Conservation (phyloP, 2,329 filamentous ascomycete genomes). For the Claviceps arundinis region DNA sequence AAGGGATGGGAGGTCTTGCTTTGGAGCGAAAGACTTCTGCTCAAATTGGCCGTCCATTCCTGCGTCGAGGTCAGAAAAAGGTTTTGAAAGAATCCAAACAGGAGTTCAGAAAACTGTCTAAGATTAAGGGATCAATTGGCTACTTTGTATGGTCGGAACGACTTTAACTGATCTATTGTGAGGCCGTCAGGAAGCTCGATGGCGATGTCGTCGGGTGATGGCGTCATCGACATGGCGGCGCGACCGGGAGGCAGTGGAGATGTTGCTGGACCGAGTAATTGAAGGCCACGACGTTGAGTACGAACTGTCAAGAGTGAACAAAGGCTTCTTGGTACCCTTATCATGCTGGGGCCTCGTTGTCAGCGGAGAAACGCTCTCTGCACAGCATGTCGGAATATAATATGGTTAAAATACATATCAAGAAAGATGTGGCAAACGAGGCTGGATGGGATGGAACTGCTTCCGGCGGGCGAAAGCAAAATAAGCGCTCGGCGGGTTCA, state of each 20-base stretch:
- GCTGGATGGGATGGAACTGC: too few species aligned
- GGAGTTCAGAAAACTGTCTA: not conserved
- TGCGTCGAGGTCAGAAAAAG: slow-evolving; percentile 10
- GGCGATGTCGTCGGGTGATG: slow-evolving; percentile 15
- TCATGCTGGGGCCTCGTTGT: not conserved
- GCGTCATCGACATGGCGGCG: slow-evolving; percentile 1
- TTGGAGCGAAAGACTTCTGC: slow-evolving; percentile 33
- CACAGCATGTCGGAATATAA: too few species aligned
- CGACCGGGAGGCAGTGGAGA: not conserved
- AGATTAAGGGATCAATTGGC: too few species aligned
- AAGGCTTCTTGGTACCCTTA: not conserved
- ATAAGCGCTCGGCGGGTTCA: too few species aligned
- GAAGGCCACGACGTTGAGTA: not conserved
- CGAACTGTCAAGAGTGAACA: not conserved
- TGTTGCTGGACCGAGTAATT: not conserved
- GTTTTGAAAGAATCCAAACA: not conserved
- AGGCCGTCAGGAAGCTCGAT: slow-evolving; percentile 29
- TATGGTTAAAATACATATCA: too few species aligned
- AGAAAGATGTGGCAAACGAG: too few species aligned
- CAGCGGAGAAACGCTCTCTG: not conserved
- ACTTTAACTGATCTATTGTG: slow-evolving; percentile 26
- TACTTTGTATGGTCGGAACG: slow-evolving; percentile 35
- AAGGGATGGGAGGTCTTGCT: slow-evolving; percentile 33
- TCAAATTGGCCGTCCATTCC: slow-evolving; percentile 37
- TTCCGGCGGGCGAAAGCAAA: too few species aligned